Percentiles rank a stretch among this genome's conserved stretches.
These are phyloP conservation scores for Moesziomyces parantarcticus DNA, from an alignment of 1,284 basidiomycete genomes.

Conservation along the genomic window DNA sequence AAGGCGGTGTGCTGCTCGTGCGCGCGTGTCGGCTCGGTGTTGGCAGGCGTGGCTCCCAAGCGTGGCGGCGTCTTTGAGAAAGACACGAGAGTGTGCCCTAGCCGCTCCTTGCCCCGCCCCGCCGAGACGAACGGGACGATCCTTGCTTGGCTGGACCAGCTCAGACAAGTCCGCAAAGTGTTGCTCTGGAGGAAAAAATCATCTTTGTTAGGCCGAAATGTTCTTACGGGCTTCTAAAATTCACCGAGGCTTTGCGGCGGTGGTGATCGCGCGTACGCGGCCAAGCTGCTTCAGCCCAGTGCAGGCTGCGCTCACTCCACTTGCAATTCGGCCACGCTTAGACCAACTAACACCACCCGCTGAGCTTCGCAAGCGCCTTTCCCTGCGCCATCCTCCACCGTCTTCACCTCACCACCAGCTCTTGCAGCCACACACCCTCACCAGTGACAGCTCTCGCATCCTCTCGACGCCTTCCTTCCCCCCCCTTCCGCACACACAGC, in stretches of 20 bases:
- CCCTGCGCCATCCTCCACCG: no score
- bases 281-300: constrained; percentile 7
- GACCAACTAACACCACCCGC: constrained; percentile 15
- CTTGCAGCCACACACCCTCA: neutral
- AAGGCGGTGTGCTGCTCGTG: neutral
- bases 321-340: constrained; percentile 27
- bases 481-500: neutral
- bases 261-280: constrained; percentile 47
- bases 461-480: no score
- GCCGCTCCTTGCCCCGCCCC: no score
- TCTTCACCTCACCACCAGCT: no score
- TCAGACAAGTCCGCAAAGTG: no score
- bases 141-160: no score
- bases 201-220: neutral
- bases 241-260: neutral
- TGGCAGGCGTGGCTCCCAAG: neutral
- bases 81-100: no score
- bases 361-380: neutral
- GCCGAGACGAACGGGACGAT: no score
- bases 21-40: constrained; percentile 1
- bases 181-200: neutral
- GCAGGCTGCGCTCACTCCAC: constrained; percentile 27
- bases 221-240: neutral
- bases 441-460: neutral
- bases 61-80: neutral